These are phyloP conservation scores for Murraya paniculata DNA, from an alignment of 345 rosid genomes.

Conservation along the genomic window DNA sequence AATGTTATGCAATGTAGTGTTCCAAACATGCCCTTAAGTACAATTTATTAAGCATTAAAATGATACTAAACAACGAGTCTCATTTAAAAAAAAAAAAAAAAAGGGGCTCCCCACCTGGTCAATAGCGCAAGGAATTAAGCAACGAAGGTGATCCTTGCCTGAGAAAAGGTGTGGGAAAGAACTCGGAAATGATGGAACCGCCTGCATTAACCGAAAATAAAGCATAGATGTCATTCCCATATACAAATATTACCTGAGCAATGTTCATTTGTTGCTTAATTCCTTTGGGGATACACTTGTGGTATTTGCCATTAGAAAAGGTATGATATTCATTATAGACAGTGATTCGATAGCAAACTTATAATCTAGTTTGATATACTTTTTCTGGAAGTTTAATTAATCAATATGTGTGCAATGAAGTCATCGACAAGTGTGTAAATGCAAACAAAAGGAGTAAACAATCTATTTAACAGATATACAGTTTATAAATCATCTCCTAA, in stretches of 20 bases:
- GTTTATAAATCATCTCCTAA: neutral
- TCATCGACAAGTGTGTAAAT: neutral
- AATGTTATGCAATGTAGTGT: no score
- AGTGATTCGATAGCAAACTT: neutral
- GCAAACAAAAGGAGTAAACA: neutral
- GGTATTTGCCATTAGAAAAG: neutral
- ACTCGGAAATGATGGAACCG: constrained; percentile 91
- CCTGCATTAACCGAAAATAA: constrained; percentile 44
- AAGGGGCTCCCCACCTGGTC: constrained; percentile 63
- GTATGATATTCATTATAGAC: neutral
- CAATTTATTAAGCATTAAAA: neutral
- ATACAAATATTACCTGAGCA: neutral
- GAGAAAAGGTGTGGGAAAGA: constrained; percentile 88
- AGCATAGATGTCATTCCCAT: neutral
- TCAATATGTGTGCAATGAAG: neutral
- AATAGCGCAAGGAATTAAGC: constrained; percentile 95
- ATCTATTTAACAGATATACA: neutral
- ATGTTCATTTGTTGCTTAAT: neutral
- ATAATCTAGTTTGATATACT: neutral
- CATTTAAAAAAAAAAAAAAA: neutral
- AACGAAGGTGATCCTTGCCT: constrained; percentile 67
- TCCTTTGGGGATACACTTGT: neutral
- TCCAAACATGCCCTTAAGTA: neutral
- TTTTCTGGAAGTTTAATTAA: neutral
- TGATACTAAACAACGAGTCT: neutral